Evolutionary conservation across 352 stramenopile genomes (phyloP).

Genomic region (Pythium apleroticum): DNA sequence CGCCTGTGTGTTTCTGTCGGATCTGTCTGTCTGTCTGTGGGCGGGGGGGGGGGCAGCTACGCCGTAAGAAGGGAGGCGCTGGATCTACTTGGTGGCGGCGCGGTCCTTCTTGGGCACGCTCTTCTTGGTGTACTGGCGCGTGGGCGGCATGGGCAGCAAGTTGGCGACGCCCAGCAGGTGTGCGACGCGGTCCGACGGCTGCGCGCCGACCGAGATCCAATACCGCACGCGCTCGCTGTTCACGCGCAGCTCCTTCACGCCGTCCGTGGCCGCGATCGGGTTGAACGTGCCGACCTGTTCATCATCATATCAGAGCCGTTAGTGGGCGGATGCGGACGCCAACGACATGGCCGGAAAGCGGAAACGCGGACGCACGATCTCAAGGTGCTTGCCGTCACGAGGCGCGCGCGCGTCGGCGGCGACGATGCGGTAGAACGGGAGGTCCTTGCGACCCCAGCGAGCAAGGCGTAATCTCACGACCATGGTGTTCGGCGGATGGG

Average conservation of each 20-base stretch:
- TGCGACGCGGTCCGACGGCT: constrained; percentile 82
- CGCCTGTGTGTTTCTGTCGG: not conserved
- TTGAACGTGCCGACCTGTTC: constrained; percentile 83
- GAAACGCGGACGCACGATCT: constrained; percentile 60
- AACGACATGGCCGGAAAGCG: not conserved
- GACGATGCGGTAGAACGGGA: constrained; percentile 90
- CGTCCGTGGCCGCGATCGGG: constrained; percentile 77
- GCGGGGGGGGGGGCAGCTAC: not conserved
- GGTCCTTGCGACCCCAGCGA: constrained; percentile 84
- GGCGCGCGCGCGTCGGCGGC: constrained; percentile 79
- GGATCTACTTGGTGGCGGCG: constrained; percentile 51
- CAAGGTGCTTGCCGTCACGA: constrained; percentile 83
- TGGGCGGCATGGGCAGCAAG: constrained; percentile 81
- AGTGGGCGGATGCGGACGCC: not conserved
- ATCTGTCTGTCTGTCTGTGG: not conserved
- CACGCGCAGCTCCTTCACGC: constrained; percentile 86
- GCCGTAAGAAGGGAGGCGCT: no score
- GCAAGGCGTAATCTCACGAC: constrained; percentile 85
- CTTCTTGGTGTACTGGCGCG: constrained; percentile 85
- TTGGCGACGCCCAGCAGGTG: constrained; percentile 82
- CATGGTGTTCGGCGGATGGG: constrained; percentile 41
- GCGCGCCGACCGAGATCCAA: constrained; percentile 86
- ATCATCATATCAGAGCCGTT: not conserved
- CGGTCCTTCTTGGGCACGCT: constrained; percentile 82
- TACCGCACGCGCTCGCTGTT: constrained; percentile 87